Evolutionary conservation across 2,329 filamentous ascomycete genomes (phyloP).

Genomic region (Cordyceps farinosa): DNA sequence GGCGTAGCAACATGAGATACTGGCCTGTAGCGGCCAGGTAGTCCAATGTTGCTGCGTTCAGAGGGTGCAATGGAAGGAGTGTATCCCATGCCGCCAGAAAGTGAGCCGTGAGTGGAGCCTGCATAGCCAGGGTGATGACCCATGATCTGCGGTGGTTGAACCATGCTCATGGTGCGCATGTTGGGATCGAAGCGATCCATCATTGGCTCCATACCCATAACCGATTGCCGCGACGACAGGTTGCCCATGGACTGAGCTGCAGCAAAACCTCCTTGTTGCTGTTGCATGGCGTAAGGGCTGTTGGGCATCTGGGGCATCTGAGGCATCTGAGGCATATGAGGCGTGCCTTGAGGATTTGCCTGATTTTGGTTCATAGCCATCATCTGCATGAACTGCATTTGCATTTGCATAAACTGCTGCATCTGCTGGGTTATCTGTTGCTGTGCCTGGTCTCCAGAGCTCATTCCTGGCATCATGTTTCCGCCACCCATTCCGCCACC

Average conservation of each 20-base stretch:
- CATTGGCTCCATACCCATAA: slow-evolving; percentile 42
- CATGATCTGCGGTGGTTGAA: slow-evolving; percentile 65
- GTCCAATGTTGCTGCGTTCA: slow-evolving; percentile 88
- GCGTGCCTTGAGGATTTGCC: slow-evolving; percentile 30
- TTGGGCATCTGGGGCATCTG: slow-evolving; percentile 32
- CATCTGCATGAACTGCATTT: slow-evolving; percentile 93
- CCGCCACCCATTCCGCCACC: slow-evolving; percentile 20
- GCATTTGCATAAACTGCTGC: slow-evolving; percentile 87
- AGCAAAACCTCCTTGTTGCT: slow-evolving; percentile 26
- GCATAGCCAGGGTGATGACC: slow-evolving; percentile 38
- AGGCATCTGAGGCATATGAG: slow-evolving; percentile 23
- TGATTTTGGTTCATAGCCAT: slow-evolving; percentile 48
- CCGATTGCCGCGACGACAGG: slow-evolving; percentile 42
- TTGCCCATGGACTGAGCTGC: slow-evolving; percentile 43
- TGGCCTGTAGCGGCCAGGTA: slow-evolving; percentile 85
- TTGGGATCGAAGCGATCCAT: slow-evolving; percentile 44
- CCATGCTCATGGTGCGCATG: slow-evolving; percentile 77
- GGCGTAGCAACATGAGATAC: slow-evolving; percentile 62
- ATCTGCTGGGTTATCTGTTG: slow-evolving; percentile 80
- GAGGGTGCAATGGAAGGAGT: slow-evolving; percentile 90
- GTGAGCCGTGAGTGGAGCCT: slow-evolving; percentile 27
- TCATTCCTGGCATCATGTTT: slow-evolving; percentile 38
- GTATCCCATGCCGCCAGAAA: slow-evolving; percentile 56
- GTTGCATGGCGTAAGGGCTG: slow-evolving; percentile 25
- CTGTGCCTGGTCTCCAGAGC: slow-evolving; percentile 67